Evolutionary conservation across 2,329 filamentous ascomycete species (phyloP).

Genomic region (Talaromyces rugulosus): DNA sequence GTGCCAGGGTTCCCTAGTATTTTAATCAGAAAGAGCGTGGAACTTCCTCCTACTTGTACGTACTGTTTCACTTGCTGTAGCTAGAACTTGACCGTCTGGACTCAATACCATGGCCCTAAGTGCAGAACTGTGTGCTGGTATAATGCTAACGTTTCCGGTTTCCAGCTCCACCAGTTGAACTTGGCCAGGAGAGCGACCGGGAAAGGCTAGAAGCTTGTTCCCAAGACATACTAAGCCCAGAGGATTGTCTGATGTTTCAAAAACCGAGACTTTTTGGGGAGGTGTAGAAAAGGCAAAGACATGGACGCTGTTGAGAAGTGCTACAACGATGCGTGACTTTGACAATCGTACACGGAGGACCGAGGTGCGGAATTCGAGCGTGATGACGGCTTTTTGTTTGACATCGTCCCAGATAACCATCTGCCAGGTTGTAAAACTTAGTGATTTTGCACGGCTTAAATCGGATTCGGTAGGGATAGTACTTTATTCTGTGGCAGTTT

Average conservation of each 20-base stretch:
- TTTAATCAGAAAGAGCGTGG: conserved; percentile 16
- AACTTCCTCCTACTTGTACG: conserved; percentile 9
- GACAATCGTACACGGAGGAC: conserved; percentile 76
- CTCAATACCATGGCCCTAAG: conserved; percentile 77
- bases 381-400: conserved; percentile 70
- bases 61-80: conserved; percentile 81
- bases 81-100: conserved; percentile 72
- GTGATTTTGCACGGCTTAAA: neutral
- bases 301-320: conserved; percentile 75
- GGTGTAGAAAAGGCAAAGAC: conserved; percentile 75
- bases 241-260: conserved; percentile 82
- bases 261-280: conserved; percentile 66
- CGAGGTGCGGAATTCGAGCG: conserved; percentile 72
- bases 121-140: conserved; percentile 79
- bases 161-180: conserved; percentile 79
- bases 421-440: conserved; percentile 17
- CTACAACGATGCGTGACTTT: conserved; percentile 71
- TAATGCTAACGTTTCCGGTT: conserved; percentile 82
- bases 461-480: neutral
- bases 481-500: conserved; percentile 87
- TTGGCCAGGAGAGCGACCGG: conserved; percentile 81
- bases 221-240: conserved; percentile 76
- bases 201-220: conserved; percentile 71
- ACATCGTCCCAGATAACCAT: conserved; percentile 89
- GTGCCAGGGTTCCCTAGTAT: conserved; percentile 72